Base-by-base conservation (phyloP, 164 flowering plant species). In the Vitis amurensis region DNA sequence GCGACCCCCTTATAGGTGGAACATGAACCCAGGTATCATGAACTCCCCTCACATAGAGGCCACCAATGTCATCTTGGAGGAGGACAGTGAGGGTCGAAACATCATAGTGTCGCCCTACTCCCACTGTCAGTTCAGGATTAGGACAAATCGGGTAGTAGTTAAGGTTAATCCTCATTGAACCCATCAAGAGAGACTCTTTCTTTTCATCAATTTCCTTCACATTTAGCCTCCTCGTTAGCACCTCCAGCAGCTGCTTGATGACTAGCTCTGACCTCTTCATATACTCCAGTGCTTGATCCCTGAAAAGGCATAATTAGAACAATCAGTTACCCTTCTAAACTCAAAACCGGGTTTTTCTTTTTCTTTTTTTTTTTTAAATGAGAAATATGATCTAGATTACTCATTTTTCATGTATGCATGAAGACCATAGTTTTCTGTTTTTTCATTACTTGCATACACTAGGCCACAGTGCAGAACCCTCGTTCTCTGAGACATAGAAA, bases 61-160 rank as follows among this genome's bases (percentile, higher is more conserved):
- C 82, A 2, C 83, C 87, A 2, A 67, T 70, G 16, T 84, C 75
- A 55, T 84, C 88, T 64, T 86, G 89, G 4, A 86, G 81, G 73
- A 86, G 86, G 52, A 86, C 13, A 4, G 90, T 84, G 56, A 86
- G 73, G 6, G 85, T 73, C 2, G 90, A 82, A 2, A 84, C 72
- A 48, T 86, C 88, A 0, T 88, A 82, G 56, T 86, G 90, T 11
- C 81, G 81, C 1, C 88, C 88, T 5, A 81, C 82, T 12, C 86
- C 90, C 0, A 76, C 78, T 0, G 88, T 74, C 37, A 86, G 85
- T 17, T 84, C 82, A 8, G 87, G 89, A 58, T 82, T 82, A 0
- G 90, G 90, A 62, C 88, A 87, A n/a, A 27, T 75, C 5, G 90
- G 90, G 47, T 87, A 84, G 78, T 81, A 78, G 63, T 81, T 83